Conservation (phyloP, 768 basidiomycete species). For the Sporobolomyces roseus region DNA sequence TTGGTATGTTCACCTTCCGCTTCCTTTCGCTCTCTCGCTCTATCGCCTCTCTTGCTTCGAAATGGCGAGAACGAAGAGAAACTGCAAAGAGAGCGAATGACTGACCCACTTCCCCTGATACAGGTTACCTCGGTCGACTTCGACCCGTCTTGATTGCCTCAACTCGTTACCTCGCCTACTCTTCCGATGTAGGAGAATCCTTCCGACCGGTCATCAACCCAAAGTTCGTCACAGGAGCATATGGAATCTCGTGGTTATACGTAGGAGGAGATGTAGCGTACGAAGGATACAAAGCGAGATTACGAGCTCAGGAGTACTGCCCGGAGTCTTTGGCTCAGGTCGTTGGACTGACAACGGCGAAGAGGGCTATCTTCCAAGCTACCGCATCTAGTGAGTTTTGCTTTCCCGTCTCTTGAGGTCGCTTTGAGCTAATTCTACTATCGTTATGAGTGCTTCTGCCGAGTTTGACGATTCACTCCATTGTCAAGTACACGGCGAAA, state of each 20-base stretch:
- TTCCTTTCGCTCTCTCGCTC: no score
- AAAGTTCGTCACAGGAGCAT: slow-evolving; percentile 67
- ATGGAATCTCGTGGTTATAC: slow-evolving; percentile 78
- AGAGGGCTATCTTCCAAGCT: slow-evolving; percentile 58
- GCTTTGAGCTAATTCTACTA: no score
- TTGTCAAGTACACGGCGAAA: slow-evolving; percentile 66
- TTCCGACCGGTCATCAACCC: slow-evolving; percentile 75
- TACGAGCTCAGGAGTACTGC: slow-evolving; percentile 43
- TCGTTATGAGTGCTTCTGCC: slow-evolving; percentile 64
- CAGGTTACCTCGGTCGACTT: slow-evolving; percentile 68
- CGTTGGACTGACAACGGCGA: slow-evolving; percentile 50
- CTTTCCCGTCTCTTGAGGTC: no score
- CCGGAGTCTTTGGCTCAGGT: slow-evolving; percentile 20
- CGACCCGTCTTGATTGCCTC: slow-evolving; percentile 69
- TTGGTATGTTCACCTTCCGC: slow-evolving; percentile 20
- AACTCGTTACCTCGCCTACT: slow-evolving; percentile 74
- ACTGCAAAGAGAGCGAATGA: no score
- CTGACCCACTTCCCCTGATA: slow-evolving; percentile 48
- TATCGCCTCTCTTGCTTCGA: no score
- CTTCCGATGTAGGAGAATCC: slow-evolving; percentile 76
- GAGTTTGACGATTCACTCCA: slow-evolving; percentile 71
- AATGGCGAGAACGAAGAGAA: no score
- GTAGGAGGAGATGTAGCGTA: slow-evolving; percentile 71
- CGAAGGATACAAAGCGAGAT: slow-evolving; percentile 73
- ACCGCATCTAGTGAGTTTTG: no score